These are phyloP conservation scores for Allomyces arbusculus DNA, from an alignment of 192 early-diverging fungal species.

Conservation along the genomic window DNA sequence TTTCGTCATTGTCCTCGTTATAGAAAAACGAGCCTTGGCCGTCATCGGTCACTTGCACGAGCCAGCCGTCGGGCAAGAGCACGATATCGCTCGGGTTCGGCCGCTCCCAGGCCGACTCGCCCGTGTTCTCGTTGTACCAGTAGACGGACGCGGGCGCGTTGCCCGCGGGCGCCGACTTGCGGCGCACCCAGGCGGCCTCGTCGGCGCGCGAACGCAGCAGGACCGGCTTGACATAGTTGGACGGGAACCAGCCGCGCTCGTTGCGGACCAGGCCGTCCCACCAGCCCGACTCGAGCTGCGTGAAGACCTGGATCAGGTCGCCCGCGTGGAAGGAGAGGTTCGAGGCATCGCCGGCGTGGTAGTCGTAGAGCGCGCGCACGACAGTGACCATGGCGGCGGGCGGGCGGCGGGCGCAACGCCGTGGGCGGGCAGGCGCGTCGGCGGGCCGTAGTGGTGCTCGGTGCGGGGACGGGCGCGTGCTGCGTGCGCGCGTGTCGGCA, in stretches of 20 bases:
- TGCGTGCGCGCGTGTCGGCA: too few relatives aligned
- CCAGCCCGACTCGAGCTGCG: constrained; percentile 82
- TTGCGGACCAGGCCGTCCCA: constrained; percentile 78
- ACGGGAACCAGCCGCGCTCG: constrained; percentile 75
- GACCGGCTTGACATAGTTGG: constrained; percentile 54
- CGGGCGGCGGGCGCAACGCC: too few relatives aligned
- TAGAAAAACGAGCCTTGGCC: constrained; percentile 28
- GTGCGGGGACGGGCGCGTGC: too few relatives aligned
- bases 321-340: constrained; percentile 64
- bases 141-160: constrained; percentile 15
- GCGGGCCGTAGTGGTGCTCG: too few relatives aligned
- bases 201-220: constrained; percentile 8
- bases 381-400: constrained; percentile 1
- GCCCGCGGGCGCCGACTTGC: constrained; percentile 10
- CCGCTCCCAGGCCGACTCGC: constrained; percentile 10
- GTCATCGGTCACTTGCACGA: constrained; percentile 25
- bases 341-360: constrained; percentile 52
- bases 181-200: constrained; percentile 25
- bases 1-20: constrained; percentile 18
- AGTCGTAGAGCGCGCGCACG: constrained; percentile 71
- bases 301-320: constrained; percentile 75
- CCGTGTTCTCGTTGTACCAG: constrained; percentile 15
- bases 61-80: constrained; percentile 21
- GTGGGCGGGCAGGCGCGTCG: too few relatives aligned
- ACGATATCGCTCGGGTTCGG: constrained; percentile 1